Evolutionary conservation across 495 filamentous ascomycete genomes (phyloP).

Genomic region (Penicillium samsonianum): DNA sequence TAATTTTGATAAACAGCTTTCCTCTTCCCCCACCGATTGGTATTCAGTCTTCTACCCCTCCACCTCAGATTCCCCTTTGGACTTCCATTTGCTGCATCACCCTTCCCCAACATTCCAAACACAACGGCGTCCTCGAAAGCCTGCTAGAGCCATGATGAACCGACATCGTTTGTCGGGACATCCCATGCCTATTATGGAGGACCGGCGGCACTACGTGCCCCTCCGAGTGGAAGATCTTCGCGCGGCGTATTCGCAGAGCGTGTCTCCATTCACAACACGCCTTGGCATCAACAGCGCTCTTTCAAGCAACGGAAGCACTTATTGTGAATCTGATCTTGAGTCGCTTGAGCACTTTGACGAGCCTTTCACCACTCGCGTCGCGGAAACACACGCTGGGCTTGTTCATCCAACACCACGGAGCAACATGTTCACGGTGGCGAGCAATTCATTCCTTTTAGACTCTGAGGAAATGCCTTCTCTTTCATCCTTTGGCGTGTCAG

Average conservation of each 20-base stretch:
- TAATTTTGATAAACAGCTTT: background rate
- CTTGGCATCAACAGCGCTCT: background rate
- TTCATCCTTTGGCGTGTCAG: constrained; percentile 11
- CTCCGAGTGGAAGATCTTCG: background rate
- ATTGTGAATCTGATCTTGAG: constrained; percentile 1
- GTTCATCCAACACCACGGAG: constrained; percentile 5
- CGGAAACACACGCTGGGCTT: background rate
- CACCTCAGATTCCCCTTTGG: background rate
- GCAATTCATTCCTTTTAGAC: constrained; percentile 9
- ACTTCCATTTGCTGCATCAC: background rate
- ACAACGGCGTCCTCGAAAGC: background rate
- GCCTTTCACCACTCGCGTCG: background rate
- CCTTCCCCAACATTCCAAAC: background rate
- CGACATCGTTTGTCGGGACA: background rate
- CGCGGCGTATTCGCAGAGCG: background rate
- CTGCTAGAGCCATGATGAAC: background rate
- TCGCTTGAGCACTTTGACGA: constrained; percentile 1
- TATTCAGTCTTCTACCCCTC: background rate
- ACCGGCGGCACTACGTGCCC: background rate
- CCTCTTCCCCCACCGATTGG: background rate
- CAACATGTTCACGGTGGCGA: background rate
- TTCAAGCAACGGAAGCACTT: constrained; percentile 6
- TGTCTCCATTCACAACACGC: background rate
- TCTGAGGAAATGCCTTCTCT: constrained; percentile 11
- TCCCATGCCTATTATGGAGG: background rate